Evolutionary conservation across 2,329 filamentous ascomycete genomes (phyloP), one percentile per base, ranked within the genome.

Genomic region (Leptographium lundbergii): DNA sequence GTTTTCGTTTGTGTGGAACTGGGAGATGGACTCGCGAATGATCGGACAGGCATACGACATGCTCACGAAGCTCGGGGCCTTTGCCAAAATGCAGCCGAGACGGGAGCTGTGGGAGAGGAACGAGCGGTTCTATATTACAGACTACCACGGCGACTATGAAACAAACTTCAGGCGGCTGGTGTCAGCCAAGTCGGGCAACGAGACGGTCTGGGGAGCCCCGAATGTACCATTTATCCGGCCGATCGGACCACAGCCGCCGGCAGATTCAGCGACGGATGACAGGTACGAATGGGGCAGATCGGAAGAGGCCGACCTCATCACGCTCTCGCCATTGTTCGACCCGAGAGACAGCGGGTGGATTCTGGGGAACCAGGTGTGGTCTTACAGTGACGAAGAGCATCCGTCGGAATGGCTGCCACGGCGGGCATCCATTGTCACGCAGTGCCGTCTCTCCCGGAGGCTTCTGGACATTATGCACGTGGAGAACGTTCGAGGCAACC

Each of bases 1-100:
- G 66, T 94, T 88, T 63, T 87, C 91, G 65, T 90, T 81, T 66
- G 78, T 90, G 65, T 94, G 89, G 88, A 91, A 92, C 69, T 91
- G 88, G 88, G 89, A 94, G 68, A 88, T 90, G 72, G 88, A 94
- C 67, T 84, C 86, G 36, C 80, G 89, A 54, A 87, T 87, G 67
- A 89, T 85, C 0, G 89, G 89, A 10, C 88, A 94, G 63, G 85
- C 91, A 72, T 91, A 92, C 70, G 86, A 92, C 65, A 81, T 92
- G 63, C 80, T 90, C 51, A 80, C 86, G 64, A 84, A 84, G 62
- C 71, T 90, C 9, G 72, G 74, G 25, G 71, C 77, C 1, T 89
- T 88, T 73, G 81, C 81, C 29, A 80, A 78, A 69, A 78, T 77
- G 61, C 86, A 89, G 69, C 87, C 87, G 10, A 81, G 87, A 59